Base-by-base conservation (phyloP, 2,329 filamentous ascomycete species). In the Fusarium redolens region DNA sequence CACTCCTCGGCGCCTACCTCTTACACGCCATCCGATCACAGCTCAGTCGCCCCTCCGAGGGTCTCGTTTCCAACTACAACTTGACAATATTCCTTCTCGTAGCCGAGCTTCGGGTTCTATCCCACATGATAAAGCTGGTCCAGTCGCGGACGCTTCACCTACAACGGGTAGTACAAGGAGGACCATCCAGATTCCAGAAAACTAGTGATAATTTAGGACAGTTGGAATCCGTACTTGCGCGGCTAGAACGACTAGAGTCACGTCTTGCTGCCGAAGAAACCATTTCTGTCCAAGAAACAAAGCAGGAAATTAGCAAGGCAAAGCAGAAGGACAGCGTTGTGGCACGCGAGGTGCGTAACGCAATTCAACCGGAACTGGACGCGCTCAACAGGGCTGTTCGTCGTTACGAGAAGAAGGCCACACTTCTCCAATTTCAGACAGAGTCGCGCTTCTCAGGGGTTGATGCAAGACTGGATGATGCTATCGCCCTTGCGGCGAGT, bases 61-160 rank as follows among this genome's bases (percentile, higher is more conserved):
- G 93, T 3, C 85, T 98, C 15, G 92, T 98, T 11, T 97, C 94
- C 8, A 93, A 97, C 81, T 97, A 96, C 83, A 98, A 98, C 81
- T 86, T 98, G 61, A 95, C 92, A 17, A 93, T 98, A 58, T 98
- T 98, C 81, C 85, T 97, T 5, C 87, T 97, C 22, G 93, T 93
- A 2, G 93, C 96, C 7, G 96, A 98, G 82, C 85, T 98, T 33
- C 91, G 93, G 6, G 96, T 96, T 1, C 84, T 95, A 54, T 90
- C 93, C 3, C 95, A 98, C 78, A 83, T 97, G 31, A 89, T 97
- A 69, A 93, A 92, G 78, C 88, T 98, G 77, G 87, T 97, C 7
- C 92, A 94, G 77, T 88, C 90, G 18, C 90, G 94, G 38, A 97
- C 95, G 5, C 84, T 97, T 13, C 91, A 95, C 77, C 87, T 98